Percentiles rank a stretch among this genome's conserved stretches.
Evolutionary conservation across 192 early-diverging fungal species (phyloP).

Genomic region (Ramicandelaber brevisporus): DNA sequence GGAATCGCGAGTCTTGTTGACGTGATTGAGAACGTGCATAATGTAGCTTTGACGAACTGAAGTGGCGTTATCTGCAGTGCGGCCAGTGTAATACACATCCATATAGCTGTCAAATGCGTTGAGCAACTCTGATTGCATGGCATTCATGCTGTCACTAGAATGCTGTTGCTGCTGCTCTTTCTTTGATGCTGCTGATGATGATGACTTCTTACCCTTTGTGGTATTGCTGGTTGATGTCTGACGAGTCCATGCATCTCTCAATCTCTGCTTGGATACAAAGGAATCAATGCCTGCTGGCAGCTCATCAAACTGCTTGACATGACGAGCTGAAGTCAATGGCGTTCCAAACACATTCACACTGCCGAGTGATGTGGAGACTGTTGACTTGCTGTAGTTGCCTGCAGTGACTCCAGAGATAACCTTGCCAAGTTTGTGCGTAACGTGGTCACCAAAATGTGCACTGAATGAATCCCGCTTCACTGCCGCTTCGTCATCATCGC

Average conservation of each 20-base stretch:
- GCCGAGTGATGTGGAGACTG: conserved; percentile 5
- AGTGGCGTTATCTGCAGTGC: conserved; percentile 26
- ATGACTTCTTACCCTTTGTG: conserved; percentile 8
- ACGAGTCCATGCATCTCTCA: not conserved
- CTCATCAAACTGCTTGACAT: too few relatives aligned
- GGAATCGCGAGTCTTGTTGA: conserved; percentile 57
- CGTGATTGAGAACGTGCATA: conserved; percentile 79
- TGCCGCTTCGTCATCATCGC: not conserved
- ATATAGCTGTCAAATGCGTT: conserved; percentile 39
- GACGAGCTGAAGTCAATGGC: too few relatives aligned
- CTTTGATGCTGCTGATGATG: conserved; percentile 6
- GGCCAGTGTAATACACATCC: conserved; percentile 48
- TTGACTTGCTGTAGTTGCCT: not conserved
- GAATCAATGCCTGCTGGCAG: too few relatives aligned
- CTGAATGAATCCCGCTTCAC: not conserved
- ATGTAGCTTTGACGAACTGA: conserved; percentile 45
- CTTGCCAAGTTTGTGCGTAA: conserved; percentile 4
- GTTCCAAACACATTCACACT: too few relatives aligned
- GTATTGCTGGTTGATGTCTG: conserved; percentile 6
- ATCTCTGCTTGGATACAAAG: not conserved
- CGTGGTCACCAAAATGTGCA: conserved; percentile 8
- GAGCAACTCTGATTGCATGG: conserved; percentile 30
- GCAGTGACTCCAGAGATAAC: not conserved
- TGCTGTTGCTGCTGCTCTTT: conserved; percentile 1
- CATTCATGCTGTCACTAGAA: conserved; percentile 16